Evolutionary conservation across 768 basidiomycete species (phyloP), one percentile per base, ranked within the genome.

Genomic region (Ramaria sp.): DNA sequence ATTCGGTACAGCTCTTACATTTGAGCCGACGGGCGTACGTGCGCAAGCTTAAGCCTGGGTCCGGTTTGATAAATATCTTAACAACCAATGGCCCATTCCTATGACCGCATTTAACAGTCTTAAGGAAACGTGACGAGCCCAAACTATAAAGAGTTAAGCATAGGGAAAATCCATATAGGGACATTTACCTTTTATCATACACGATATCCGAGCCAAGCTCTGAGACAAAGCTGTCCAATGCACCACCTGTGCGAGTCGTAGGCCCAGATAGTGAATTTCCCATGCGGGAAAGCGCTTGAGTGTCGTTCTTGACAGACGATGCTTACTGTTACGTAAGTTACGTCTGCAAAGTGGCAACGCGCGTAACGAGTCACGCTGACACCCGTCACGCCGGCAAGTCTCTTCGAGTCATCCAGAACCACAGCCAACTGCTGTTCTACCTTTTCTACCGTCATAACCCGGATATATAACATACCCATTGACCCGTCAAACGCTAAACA

Each of bases 61-160:
- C 92, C 0, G 92, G 85, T 66, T 99, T 97, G 57, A 71, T 66
- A 59, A 73, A 74, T 27, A 76, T 66, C 66, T 76, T 76, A 53
- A 74, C 66, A 42, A 76, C 70, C 15, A 97, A 71, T 38, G 80
- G 83, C 0, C 92, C 90, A 62, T 87, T 83, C 45, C 77, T 72
- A 70, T 96, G 90, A 38, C 85, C 77, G 64, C 86, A 94, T 63
- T 87, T 84, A 61, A 95, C 92, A 0, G 93, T 85, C 77, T 91
- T 92, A 60, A 84, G 70, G 62, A 73, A 74, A 59, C 75, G 60
- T 48, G 74, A 70, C 0, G 69, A 64, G 5, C 71, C 72, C 53
- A 74, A 60, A 52, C 74, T 74, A n/a, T 55, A 3, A 10, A 34
- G 34, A 51, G 30, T 22, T 37, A 9, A 36, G 27, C 2, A 48